phyloP scores from a whole-genome alignment of 1,139 yeast genomes.

The Pichia sp. region DNA sequence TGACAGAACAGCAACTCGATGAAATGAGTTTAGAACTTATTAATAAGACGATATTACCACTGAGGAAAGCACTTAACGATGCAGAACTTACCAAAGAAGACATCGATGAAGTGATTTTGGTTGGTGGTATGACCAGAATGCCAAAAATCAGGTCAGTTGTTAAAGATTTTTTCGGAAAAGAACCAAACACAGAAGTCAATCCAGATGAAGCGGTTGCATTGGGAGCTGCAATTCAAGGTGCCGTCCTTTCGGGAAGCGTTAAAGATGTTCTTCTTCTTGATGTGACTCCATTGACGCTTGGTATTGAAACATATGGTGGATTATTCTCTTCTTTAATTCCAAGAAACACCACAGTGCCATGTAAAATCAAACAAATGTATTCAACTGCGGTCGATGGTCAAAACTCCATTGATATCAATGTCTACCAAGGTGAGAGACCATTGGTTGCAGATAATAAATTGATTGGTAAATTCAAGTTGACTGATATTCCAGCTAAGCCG shows the following conservation, averaged over 20 bases:
- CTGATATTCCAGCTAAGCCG: conserved; percentile 63
- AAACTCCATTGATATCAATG: conserved; percentile 70
- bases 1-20: conserved; percentile 61
- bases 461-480: conserved; percentile 62
- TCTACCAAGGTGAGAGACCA: conserved; percentile 73
- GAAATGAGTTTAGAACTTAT: conserved; percentile 53
- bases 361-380: conserved; percentile 60
- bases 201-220: conserved; percentile 84
- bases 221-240: conserved; percentile 84
- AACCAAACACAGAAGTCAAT: conserved; percentile 59
- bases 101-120: conserved; percentile 63
- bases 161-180: conserved; percentile 44
- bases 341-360: conserved; percentile 69
- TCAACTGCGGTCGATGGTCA: conserved; percentile 86
- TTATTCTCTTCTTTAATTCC: conserved; percentile 70
- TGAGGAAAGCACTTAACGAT: conserved; percentile 59
- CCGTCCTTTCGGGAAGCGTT: conserved; percentile 61
- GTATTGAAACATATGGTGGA: conserved; percentile 80
- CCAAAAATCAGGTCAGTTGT: conserved; percentile 60
- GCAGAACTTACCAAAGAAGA: conserved; percentile 57
- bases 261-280: conserved; percentile 67
- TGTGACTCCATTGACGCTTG: conserved; percentile 72
- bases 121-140: conserved; percentile 86
- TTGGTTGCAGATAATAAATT: conserved; percentile 64
- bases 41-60: conserved; percentile 55